phyloP scores from a whole-genome alignment of 2,329 filamentous ascomycete species.

The Fusarium transvaalense region DNA sequence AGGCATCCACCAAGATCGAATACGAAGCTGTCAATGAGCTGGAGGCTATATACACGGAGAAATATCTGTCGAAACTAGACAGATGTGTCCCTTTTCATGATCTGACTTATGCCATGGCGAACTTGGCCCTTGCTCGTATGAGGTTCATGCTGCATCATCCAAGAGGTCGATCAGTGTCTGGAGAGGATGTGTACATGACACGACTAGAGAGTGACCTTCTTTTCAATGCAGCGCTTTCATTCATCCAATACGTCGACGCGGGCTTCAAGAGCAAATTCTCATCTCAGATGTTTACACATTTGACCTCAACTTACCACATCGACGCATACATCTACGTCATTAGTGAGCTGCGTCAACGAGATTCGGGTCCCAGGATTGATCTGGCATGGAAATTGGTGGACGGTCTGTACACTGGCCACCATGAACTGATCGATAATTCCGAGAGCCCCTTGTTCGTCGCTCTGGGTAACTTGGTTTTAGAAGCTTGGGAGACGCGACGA shows the following conservation, averaged over 20 bases:
- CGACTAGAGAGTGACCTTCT: constrained; percentile 42
- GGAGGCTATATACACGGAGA: constrained; percentile 43
- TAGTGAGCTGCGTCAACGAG: constrained; percentile 47
- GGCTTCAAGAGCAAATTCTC: constrained; percentile 47
- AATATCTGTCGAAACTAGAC: constrained; percentile 44
- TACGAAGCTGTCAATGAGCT: constrained; percentile 48
- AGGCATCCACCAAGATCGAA: constrained; percentile 19
- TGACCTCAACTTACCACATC: constrained; percentile 46
- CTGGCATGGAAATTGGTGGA: constrained; percentile 49
- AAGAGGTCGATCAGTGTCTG: constrained; percentile 15
- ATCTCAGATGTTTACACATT: constrained; percentile 48
- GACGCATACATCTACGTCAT: constrained; percentile 52
- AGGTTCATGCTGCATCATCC: constrained; percentile 51
- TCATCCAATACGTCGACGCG: constrained; percentile 43
- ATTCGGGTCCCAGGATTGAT: constrained; percentile 27
- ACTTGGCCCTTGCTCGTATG: constrained; percentile 46
- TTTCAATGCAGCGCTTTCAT: constrained; percentile 44
- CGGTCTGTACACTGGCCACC: constrained; percentile 44
- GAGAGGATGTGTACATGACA: constrained; percentile 26
- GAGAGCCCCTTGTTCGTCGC: constrained; percentile 22
- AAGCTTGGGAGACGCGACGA: constrained; percentile 42
- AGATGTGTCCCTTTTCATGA: constrained; percentile 49
- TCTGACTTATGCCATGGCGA: constrained; percentile 40
- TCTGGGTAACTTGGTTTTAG: constrained; percentile 32
- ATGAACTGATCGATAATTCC: constrained; percentile 16